Conservation (phyloP, 495 filamentous ascomycete genomes). For the Lasiosphaeris hirsuta region DNA sequence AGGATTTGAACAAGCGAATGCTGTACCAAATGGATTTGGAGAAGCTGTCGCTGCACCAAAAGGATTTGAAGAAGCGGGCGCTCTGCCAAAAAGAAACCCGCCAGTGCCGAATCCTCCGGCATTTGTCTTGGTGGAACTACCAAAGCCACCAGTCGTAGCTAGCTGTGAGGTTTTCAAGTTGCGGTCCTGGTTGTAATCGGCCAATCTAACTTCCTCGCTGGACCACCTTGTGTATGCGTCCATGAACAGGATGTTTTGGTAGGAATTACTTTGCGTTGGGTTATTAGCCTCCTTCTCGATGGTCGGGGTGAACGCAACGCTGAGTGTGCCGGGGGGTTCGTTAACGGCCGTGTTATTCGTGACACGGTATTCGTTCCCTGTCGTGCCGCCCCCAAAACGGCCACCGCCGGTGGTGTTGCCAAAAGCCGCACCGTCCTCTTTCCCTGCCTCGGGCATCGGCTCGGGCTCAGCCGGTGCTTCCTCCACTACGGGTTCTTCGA, state of each 20-base stretch:
- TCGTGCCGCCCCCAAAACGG: too few relatives aligned
- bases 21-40: too few relatives aligned
- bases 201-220: slow-evolving; percentile 83
- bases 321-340: slow-evolving; percentile 68
- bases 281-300: slow-evolving; percentile 73
- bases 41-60: too few relatives aligned
- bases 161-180: slow-evolving; percentile 72
- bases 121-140: slow-evolving; percentile 39
- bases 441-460: too few relatives aligned
- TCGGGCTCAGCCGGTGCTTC: too few relatives aligned
- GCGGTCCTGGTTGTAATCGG: slow-evolving; percentile 84
- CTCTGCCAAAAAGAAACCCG: slow-evolving; percentile 49
- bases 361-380: too few relatives aligned
- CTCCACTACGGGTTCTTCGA: too few relatives aligned
- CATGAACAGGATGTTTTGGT: slow-evolving; percentile 85
- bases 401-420: too few relatives aligned
- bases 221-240: slow-evolving; percentile 84
- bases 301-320: slow-evolving; percentile 64
- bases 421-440: too few relatives aligned
- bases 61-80: slow-evolving; percentile 35
- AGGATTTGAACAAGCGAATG: too few relatives aligned
- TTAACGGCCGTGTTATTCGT: slow-evolving; percentile 41
- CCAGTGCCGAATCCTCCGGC: slow-evolving; percentile 41
- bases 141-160: too few relatives aligned
- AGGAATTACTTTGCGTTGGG: slow-evolving; percentile 60